Base-by-base conservation (phyloP, 768 basidiomycete species). In the Termitomyces sp. region DNA sequence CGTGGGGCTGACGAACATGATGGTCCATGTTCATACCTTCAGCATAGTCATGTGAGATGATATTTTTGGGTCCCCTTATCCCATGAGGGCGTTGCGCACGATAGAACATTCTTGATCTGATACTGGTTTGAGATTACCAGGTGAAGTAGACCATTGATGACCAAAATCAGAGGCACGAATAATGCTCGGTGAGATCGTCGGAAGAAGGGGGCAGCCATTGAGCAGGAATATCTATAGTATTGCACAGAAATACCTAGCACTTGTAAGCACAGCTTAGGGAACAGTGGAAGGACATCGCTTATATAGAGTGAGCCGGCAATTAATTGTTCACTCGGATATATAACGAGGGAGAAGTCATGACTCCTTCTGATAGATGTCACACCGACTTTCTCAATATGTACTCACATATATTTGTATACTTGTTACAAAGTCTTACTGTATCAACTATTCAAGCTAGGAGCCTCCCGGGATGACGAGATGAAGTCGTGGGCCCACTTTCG, bases 81-180 rank as follows among this genome's bases (percentile, higher is more conserved):
- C 84, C 84, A 86, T 30, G 66, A 10, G 82, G 82, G 70, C 2
- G 82, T 81, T 5, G 80, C 77, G 62, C 81, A 82, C 3, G 81
- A 82, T 10, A 83, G 60, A 10, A 73, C 64, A 62, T 82, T 81
- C 59, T 68, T 73, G 58, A 82, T 72, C 62, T 81, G 79, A 60
- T 79, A 76, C 40, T 73, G 74, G 64, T 76, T 74, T 51, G 74
- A 71, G 7, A 68, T 54, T 21, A 73, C 60, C 45, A 69, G 60
- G 57, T 75, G 77, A 40, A 78, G 57, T 28, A 73, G 45, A 35
- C 62, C 53, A 32, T 69, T 44, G 37, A 61, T 51, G 50, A 72
- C 62, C 55, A 77, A 30, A 22, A 71, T 44, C 11, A 68, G 62
- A 26, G 73, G 66, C 34, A 77, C 53, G 49, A 76, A 51, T 28